phyloP scores from a whole-genome alignment of 345 rosid species.

The Pseudoturritis turrita region DNA sequence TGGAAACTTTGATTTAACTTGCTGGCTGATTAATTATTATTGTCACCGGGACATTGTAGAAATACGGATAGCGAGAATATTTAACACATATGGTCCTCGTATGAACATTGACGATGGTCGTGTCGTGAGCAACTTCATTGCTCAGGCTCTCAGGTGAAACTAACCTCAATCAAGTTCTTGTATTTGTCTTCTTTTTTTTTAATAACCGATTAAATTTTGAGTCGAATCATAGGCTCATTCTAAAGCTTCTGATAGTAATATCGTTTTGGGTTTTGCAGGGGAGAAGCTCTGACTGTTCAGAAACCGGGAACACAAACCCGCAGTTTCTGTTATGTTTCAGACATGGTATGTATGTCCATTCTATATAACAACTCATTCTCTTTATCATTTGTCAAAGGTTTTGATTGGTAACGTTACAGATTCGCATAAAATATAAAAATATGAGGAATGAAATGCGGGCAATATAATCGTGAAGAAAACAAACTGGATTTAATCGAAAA shows the following conservation, averaged over 20 bases:
- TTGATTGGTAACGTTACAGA: background rate
- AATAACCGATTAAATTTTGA: background rate
- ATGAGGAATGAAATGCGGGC: too few relatives aligned
- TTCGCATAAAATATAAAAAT: too few relatives aligned
- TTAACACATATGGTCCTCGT: conserved; percentile 95
- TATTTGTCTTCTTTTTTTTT: background rate
- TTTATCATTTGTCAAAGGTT: too few relatives aligned
- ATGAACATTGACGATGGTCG: conserved; percentile 98
- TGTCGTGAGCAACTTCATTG: conserved; percentile 95
- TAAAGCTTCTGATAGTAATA: background rate
- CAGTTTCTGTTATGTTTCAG: conserved; percentile 96
- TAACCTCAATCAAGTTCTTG: background rate
- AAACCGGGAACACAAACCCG: conserved; percentile 94
- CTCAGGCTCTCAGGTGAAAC: conserved; percentile 84
- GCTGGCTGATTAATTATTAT: background rate
- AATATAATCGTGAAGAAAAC: too few relatives aligned
- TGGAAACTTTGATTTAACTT: background rate
- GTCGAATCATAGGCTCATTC: background rate
- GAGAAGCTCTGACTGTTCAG: conserved; percentile 87
- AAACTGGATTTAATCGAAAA: too few relatives aligned
- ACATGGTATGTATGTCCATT: conserved; percentile 54
- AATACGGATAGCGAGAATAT: conserved; percentile 83
- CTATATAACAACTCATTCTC: background rate
- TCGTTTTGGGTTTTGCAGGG: conserved; percentile 36
- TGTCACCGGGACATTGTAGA: conserved; percentile 33